Evolutionary conservation across 345 rosid species (phyloP), one percentile per base, ranked within the genome.

Genomic region (Noccaea caerulescens): DNA sequence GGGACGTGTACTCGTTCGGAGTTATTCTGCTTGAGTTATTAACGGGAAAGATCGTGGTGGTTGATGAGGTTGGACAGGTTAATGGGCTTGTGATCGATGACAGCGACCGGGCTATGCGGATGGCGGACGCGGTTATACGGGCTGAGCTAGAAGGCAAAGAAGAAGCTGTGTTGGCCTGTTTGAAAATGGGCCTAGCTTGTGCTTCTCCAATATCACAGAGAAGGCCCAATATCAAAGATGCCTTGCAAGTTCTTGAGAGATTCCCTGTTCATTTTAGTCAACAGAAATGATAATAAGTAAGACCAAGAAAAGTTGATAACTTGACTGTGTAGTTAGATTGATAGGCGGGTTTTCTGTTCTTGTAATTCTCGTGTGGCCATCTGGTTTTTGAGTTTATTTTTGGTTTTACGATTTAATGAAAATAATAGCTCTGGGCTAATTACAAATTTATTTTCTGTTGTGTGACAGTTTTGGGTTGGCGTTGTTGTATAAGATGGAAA

Each of bases 1-100:
- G 99, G 99, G 99, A 94, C 5, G 93, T 84, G 65, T 94, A 83
- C 54, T 78, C 97, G 0, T 94, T 89, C 6, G 99, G 99, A 62
- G 82, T 89, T 11, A 84, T 94, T 10, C 54, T 89, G 59, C 87
- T 94, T 0, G 99, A 94, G 82, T 80, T 94, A 3, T 63, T 94
- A 11, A 86, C 93, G 0, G 99, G 97, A 44, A 94, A 91, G 66
- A 81, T 85, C 8, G 71, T 85, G 47, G 76, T 64, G 10, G 90
- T 88, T 36, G 99, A 94, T 12, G 99, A 94, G 74, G 56, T 85
- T 79, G 97, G 96, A 18, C 95, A 86, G 43, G 93, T 84, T n/a
- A 91, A 86, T 34, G 99, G 96, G 79, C 82, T 89, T 20, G 63
- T 32, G 30, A 87, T 84, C 8, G 90, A 94, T 2, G 97, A 94